A percentile compares a stretch with the other conserved stretches of the same genome.
These are phyloP conservation scores for Sclerotinia glacialis DNA, from an alignment of 2,329 filamentous ascomycete species.

Conservation along the genomic window DNA sequence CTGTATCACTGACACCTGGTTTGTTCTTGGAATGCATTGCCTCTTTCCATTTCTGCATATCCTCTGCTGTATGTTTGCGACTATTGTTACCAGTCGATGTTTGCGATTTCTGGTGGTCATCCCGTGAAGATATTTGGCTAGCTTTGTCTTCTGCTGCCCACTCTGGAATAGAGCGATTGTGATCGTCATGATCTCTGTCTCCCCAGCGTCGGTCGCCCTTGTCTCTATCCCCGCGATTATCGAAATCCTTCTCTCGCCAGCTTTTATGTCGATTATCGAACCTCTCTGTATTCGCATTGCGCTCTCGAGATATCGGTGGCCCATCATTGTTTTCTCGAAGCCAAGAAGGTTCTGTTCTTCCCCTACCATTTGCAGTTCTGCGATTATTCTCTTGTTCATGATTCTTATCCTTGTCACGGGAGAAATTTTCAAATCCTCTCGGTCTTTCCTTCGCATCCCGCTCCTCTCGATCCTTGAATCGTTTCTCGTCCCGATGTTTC, in stretches of 20 bases:
- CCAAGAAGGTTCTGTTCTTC: conserved; percentile 71
- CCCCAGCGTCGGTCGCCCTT: conserved; percentile 38
- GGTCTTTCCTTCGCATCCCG: conserved; percentile 52
- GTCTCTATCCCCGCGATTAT: conserved; percentile 36
- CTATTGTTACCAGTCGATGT: conserved; percentile 54
- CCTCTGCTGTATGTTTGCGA: conserved; percentile 70
- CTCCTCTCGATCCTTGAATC: conserved; percentile 52
- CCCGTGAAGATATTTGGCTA: conserved; percentile 71
- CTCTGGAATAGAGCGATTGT: conserved; percentile 54
- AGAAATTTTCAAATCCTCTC: conserved; percentile 51
- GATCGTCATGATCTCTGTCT: conserved; percentile 51
- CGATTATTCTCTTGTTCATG: conserved; percentile 50
- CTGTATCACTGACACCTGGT: conserved; percentile 29
- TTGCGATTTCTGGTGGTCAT: conserved; percentile 94
- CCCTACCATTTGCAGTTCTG: conserved; percentile 63
- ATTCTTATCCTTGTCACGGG: conserved; percentile 50
- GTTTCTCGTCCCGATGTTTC: conserved; percentile 43
- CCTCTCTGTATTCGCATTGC: conserved; percentile 39
- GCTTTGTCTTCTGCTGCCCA: conserved; percentile 82
- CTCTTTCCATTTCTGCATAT: conserved; percentile 94
- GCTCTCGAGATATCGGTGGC: conserved; percentile 35
- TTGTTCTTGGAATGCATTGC: conserved; percentile 55
- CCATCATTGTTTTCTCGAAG: conserved; percentile 51
- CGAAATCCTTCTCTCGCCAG: conserved; percentile 45
- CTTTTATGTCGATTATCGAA: conserved; percentile 38